Conservation (phyloP, 352 stramenopile genomes). For the Globisporangium uncinulatum region DNA sequence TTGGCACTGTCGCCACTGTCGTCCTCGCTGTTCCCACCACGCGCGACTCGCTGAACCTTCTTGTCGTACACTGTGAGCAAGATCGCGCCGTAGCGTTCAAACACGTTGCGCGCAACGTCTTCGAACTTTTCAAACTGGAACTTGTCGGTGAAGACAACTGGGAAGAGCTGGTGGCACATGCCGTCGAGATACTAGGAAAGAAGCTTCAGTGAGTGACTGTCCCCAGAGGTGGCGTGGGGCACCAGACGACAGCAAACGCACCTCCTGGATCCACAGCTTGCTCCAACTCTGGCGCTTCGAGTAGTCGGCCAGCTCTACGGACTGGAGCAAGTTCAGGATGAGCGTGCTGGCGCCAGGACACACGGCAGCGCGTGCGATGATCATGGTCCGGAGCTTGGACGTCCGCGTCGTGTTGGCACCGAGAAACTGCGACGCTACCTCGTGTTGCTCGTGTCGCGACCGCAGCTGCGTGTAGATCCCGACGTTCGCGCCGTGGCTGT, state of each 20-base stretch:
- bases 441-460: conserved; percentile 36
- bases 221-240: no score
- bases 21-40: background rate
- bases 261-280: conserved; percentile 64
- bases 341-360: conserved; percentile 57
- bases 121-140: conserved; percentile 53
- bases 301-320: conserved; percentile 35
- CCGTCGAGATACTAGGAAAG: conserved; percentile 50
- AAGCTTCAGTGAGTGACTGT: background rate
- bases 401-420: conserved; percentile 41
- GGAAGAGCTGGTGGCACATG: conserved; percentile 65
- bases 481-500: conserved; percentile 36
- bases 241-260: conserved; percentile 11
- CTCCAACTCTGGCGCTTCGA: conserved; percentile 18
- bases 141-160: conserved; percentile 49
- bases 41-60: background rate
- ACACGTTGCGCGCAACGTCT: conserved; percentile 49
- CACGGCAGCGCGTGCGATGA: conserved; percentile 43
- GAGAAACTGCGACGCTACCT: conserved; percentile 41
- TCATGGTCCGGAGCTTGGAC: conserved; percentile 38
- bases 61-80: conserved; percentile 25
- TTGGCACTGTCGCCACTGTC: background rate
- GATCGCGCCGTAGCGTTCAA: conserved; percentile 41
- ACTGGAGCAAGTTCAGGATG: conserved; percentile 65
- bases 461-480: conserved; percentile 57